Conservation (phyloP, 2,329 filamentous ascomycete genomes). For the Magnaporthiopsis incrustans region DNA sequence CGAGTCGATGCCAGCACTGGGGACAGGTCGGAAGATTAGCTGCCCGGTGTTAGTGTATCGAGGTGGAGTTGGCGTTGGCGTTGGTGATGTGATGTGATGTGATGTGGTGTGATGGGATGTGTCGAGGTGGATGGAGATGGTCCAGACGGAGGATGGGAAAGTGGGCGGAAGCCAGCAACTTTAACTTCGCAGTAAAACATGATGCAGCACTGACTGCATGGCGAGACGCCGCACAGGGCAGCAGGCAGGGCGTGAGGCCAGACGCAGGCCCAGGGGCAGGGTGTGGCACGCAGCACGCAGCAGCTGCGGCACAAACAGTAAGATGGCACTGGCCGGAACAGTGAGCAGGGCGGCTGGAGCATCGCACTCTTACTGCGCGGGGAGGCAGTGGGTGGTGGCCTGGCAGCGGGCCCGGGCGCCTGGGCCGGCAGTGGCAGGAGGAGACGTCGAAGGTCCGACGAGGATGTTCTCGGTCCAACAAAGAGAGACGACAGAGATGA, state of each 20-base stretch:
- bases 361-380: constrained; percentile 4
- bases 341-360: constrained; percentile 7
- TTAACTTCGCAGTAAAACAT: not conserved
- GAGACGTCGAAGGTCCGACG: too few relatives aligned
- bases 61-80: not conserved
- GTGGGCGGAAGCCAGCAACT: not conserved
- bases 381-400: not conserved
- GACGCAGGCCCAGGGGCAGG: not conserved
- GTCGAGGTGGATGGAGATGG: not conserved
- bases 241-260: not conserved
- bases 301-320: constrained; percentile 3
- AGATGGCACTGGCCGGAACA: constrained; percentile 5
- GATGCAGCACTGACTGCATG: not conserved
- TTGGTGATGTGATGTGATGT: not conserved
- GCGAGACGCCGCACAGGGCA: not conserved
- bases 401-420: too few relatives aligned
- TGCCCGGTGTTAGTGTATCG: not conserved
- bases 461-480: too few relatives aligned
- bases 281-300: not conserved
- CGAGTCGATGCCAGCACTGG: not conserved
- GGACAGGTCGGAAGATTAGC: not conserved
- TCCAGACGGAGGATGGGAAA: not conserved
- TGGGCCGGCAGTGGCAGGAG: not conserved
- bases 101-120: not conserved
- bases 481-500: not conserved